Percentiles rank a stretch among this genome's conserved stretches.
Evolutionary conservation across 768 basidiomycete species (phyloP).

Genomic region (Xanthoconium stramineum): DNA sequence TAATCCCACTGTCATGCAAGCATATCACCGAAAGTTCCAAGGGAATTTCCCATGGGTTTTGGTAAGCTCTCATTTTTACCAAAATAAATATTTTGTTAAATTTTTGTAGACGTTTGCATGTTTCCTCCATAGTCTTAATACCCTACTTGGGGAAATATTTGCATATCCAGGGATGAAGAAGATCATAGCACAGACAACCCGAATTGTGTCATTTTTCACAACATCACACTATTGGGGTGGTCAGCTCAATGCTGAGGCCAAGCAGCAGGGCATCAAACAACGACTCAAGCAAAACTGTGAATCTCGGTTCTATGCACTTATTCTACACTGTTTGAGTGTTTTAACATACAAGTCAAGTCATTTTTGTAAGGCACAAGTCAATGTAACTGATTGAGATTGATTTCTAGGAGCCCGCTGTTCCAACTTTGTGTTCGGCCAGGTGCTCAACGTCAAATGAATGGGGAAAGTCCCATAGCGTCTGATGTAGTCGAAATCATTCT

Average conservation of each 20-base stretch:
- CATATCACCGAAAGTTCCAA: constrained; percentile 17
- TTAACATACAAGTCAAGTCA: background rate
- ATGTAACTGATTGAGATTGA: no score
- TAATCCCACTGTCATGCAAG: constrained; percentile 31
- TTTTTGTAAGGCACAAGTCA: background rate
- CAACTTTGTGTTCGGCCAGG: background rate
- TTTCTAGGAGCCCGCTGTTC: background rate
- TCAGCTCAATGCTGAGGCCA: constrained; percentile 21
- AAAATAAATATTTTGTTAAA: background rate
- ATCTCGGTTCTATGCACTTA: constrained; percentile 23
- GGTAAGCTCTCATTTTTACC: background rate
- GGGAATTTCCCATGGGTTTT: background rate
- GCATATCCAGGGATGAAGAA: constrained; percentile 21
- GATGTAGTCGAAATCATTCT: background rate
- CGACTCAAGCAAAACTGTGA: constrained; percentile 25
- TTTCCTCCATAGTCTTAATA: constrained; percentile 4
- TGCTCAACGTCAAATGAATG: background rate
- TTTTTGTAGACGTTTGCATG: background rate
- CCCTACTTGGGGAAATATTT: background rate
- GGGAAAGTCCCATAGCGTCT: background rate
- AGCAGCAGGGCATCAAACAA: constrained; percentile 7
- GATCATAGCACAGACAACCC: constrained; percentile 10
- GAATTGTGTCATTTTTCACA: constrained; percentile 25
- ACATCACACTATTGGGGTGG: constrained; percentile 33
- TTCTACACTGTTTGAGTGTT: constrained; percentile 22